Evolutionary conservation across 164 flowering plant species (phyloP), one percentile per base, ranked within the genome.

Genomic region (Hamamelis virginiana): DNA sequence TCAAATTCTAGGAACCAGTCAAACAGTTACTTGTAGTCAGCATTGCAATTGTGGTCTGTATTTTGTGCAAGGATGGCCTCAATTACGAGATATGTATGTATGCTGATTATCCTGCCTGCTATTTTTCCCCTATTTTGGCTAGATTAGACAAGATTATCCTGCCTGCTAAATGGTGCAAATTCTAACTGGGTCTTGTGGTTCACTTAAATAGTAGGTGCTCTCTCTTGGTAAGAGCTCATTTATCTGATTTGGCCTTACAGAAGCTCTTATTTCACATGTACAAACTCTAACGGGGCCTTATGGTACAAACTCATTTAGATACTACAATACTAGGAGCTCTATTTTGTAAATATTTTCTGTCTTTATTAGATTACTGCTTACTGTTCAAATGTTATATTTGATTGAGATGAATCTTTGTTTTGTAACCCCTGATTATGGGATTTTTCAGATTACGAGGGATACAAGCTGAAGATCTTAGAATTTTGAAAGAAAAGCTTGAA

Each of bases 401-500:
- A 33, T 23, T 47, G 13, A 8, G 16, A 23, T 15, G 18, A 28
- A 28, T 23, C 15, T 38, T 41, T 61, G 38, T 55, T 67, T 33
- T 38, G 28, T 27, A 21, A 8, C 13, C 38, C 18, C 14, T 60
- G 45, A 28, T 60, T 13, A 57, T 26, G 16, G n/a, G 58, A 53
- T 23, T 4, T 38, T 65, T 45, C 84, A 89, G 94, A 74, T 61
- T 89, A 63, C 87, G 85, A 67, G 94, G 94, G 60, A 84, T 91
- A 53, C 80, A 75, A 28, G 41, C 68, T 28, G 80, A 73, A 60
- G 92, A 92, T 77, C 87, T 92, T 59, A 82, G 75, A 73, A 65
- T 67, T 70, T 71, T 92, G 78, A 87, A 86, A 74, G 87, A 68
- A 52, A 86, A 83, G 79, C 97, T 91, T 76, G 88, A 84, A 48